These are phyloP conservation scores for Diversispora eburnea DNA, from an alignment of 192 early-diverging fungal species.

Conservation along the genomic window DNA sequence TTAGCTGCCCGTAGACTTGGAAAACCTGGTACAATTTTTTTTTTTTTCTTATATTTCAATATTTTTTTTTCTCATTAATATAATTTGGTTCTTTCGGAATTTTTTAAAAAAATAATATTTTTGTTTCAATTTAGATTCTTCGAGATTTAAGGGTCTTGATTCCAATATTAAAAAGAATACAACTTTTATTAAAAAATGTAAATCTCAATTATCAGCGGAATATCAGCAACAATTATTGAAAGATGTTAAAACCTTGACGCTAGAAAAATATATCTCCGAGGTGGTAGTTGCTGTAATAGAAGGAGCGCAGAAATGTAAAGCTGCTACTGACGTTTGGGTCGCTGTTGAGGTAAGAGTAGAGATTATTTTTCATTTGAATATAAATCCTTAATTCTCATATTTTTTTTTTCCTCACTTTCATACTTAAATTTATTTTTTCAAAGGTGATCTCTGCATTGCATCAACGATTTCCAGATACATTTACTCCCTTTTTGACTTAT, in stretches of 20 bases:
- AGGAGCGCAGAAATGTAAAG: conserved; percentile 64
- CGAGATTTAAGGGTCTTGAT: conserved; percentile 67
- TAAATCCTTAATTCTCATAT: neutral
- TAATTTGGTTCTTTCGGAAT: too few relatives aligned
- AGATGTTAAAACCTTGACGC: conserved; percentile 78
- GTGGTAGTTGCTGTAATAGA: conserved; percentile 81
- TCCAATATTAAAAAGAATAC: conserved; percentile 98
- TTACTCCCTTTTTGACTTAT: conserved; percentile 64
- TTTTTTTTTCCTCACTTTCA: neutral
- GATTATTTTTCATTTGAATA: neutral
- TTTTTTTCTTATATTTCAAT: neutral
- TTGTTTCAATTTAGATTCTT: conserved; percentile 33
- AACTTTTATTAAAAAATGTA: conserved; percentile 92
- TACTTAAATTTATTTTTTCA: neutral
- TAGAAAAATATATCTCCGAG: conserved; percentile 98
- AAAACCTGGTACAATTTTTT: conserved; percentile 21
- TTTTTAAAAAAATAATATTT: neutral
- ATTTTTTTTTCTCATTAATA: neutral
- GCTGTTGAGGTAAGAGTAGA: conserved; percentile 65
- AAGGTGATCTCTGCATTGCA: conserved; percentile 78
- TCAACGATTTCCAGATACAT: conserved; percentile 81
- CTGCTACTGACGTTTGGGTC: conserved; percentile 69
- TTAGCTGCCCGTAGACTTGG: conserved; percentile 11
- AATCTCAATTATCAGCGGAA: conserved; percentile 64
- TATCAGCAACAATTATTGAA: conserved; percentile 64